Evolutionary conservation across 306 rosid genomes (phyloP), one percentile per base, ranked within the genome.

Genomic region (Geum urbanum): DNA sequence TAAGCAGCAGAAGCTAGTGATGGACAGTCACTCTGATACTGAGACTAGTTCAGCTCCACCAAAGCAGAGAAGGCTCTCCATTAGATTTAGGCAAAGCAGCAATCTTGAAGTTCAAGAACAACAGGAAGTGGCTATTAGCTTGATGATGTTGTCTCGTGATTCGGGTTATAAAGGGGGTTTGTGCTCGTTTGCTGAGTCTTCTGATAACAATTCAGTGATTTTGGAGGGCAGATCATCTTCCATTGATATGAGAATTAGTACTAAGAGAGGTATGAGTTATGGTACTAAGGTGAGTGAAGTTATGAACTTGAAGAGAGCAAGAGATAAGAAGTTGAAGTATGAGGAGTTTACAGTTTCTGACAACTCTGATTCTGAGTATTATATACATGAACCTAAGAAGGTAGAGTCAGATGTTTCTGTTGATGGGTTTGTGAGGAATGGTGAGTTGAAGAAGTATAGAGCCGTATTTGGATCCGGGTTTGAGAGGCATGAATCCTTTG

Each of bases 71-170:
- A 78, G 79, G 74, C 77, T 79, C 46, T 84, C 84, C 9, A 84
- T 46, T 63, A 81, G 90, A 66, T 72, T 69, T 77, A 86, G 74
- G 82, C 76, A 77, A 74, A 80, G 72, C 75, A 80, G 72, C 75
- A 78, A 49, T 47, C 44, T 76, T 55, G 77, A 73, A 70, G 79
- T 72, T 65, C 62, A 79, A 40, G 89, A 83, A 9, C 87, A 78
- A 55, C 86, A 84, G 73, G 94, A 90, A 67, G 96, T 83, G 44
- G 97, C 97, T 15, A 71, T 73, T 76, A 79, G 91, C 54, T 85
- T 92, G 86, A 86, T 92, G 86, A 52, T 88, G 83, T 39, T 92
- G 79, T 92, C 97, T 44, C 83, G 74, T 74, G 92, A 84, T 77
- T 74, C 76, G 20, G 78, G 83, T 60, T 54, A 46, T 32, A 81